Conservation (phyloP, 2,329 filamentous ascomycete species). For the Penicillium sp. region DNA sequence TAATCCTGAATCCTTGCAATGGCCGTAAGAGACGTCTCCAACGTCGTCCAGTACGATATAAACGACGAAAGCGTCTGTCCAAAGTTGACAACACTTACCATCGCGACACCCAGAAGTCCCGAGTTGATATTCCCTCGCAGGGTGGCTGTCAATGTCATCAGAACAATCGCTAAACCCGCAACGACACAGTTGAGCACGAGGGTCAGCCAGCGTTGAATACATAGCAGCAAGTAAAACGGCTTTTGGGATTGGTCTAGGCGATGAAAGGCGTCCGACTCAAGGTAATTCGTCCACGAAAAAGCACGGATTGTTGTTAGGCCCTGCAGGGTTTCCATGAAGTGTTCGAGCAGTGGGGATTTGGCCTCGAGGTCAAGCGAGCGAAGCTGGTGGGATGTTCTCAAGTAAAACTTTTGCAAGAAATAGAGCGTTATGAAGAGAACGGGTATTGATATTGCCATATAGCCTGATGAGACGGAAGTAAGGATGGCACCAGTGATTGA, state of each 20-base stretch:
- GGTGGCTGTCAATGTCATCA: conserved; percentile 49
- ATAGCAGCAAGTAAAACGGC: conserved; percentile 55
- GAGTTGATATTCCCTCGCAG: conserved; percentile 40
- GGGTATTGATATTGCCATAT: conserved; percentile 50
- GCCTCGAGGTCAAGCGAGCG: conserved; percentile 59
- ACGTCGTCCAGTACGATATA: conserved; percentile 51
- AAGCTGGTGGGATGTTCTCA: conserved; percentile 58
- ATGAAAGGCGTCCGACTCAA: conserved; percentile 42
- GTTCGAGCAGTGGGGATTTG: conserved; percentile 55
- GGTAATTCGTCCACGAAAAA: conserved; percentile 49
- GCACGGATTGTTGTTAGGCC: conserved; percentile 55
- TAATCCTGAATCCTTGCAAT: conserved; percentile 54
- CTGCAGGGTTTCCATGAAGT: conserved; percentile 55
- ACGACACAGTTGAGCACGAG: conserved; percentile 51
- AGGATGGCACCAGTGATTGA: conserved; percentile 6
- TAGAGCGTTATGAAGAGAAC: conserved; percentile 46
- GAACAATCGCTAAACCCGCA: conserved; percentile 44
- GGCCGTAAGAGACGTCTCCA: conserved; percentile 57
- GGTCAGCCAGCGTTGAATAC: conserved; percentile 56
- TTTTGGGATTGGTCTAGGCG: conserved; percentile 53
- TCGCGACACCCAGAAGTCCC: conserved; percentile 50
- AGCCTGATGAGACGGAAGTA: conserved; percentile 38
- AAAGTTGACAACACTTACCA: conserved; percentile 54
- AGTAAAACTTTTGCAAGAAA: conserved; percentile 54
- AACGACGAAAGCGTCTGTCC: conserved; percentile 49